Evolutionary conservation across 306 rosid species (phyloP), one percentile per base, ranked within the genome.

Genomic region (Vigna trinervia): DNA sequence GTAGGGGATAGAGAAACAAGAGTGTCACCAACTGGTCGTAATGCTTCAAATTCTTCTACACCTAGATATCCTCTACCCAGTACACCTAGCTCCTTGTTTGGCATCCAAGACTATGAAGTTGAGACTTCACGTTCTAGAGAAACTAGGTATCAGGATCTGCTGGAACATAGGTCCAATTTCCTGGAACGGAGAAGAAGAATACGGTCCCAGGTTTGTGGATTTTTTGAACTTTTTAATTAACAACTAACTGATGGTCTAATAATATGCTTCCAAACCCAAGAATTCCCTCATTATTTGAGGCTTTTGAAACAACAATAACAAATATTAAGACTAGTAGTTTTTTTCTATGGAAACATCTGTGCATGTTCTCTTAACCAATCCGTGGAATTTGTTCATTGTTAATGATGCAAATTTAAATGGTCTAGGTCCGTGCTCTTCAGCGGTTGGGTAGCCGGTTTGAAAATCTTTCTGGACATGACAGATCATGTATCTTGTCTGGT

Each of bases 401-500:
- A 74, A 82, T 83, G 46, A 75, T 75, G 52, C 3, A 32, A 6
- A 69, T 48, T 83, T 48, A 60, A 51, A 56, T 87, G 64, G 80
- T 83, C 73, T 85, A 96, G 99, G 99, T 93, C 74, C 99, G 99
- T 67, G 99, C 99, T 79, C 98, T 96, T 81, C 99, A 93, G 84
- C 86, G 99, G 71, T 75, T 93, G 90, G 98, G 99, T 28, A 89
- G 97, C 87, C 97, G 96, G 32, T 96, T 91, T 67, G 99, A 93
- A 81, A 93, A 96, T 78, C 74, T 93, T 76, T 89, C 98, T 73
- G 98, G 98, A 64, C 99, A 96, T 66, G 99, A 96, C 84, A 89
- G 98, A 85, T 88, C 96, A 0, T 95, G 99, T 63, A 83, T 92
- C 65, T 85, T 91, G 77, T 92, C 98, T 17, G 99, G 99, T 74